Percentiles rank a stretch among this genome's conserved stretches.
These are phyloP conservation scores for Amylostereum areolatum DNA, from an alignment of 1,284 basidiomycete genomes.

Conservation along the genomic window DNA sequence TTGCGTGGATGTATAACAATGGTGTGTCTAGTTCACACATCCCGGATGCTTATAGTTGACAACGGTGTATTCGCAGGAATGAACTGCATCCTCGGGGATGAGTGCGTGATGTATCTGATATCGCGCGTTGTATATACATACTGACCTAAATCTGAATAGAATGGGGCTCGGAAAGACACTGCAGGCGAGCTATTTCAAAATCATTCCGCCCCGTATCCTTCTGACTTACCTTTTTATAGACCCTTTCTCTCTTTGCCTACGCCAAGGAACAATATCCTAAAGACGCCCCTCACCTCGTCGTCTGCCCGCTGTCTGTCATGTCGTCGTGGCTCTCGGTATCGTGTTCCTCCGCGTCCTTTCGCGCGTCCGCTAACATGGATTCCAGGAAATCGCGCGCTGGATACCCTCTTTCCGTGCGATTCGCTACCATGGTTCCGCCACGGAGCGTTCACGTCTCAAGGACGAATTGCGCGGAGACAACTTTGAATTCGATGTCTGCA, in stretches of 20 bases:
- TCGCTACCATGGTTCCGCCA: slow-evolving; percentile 43
- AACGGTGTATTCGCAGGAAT: slow-evolving; percentile 31
- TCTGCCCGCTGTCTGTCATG: slow-evolving; percentile 59
- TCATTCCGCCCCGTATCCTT: slow-evolving; percentile 3
- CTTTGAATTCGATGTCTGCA: slow-evolving; percentile 37
- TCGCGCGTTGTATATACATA: neutral
- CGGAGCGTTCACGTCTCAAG: slow-evolving; percentile 46
- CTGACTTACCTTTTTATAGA: slow-evolving; percentile 25
- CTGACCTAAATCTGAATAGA: slow-evolving; percentile 24
- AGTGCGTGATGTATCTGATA: slow-evolving; percentile 28
- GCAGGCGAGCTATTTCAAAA: slow-evolving; percentile 29
- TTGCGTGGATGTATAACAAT: slow-evolving; percentile 51
- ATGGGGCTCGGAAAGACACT: slow-evolving; percentile 65
- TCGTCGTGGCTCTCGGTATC: slow-evolving; percentile 48
- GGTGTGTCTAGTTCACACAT: slow-evolving; percentile 23
- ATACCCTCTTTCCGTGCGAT: slow-evolving; percentile 40
- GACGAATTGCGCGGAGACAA: slow-evolving; percentile 23
- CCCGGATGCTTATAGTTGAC: slow-evolving; percentile 3
- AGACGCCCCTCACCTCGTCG: slow-evolving; percentile 47
- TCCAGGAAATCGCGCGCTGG: slow-evolving; percentile 50
- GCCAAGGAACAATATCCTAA: slow-evolving; percentile 35
- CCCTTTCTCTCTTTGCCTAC: slow-evolving; percentile 53
- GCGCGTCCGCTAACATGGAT: neutral
- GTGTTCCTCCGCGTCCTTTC: slow-evolving; percentile 9
- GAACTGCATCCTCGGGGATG: slow-evolving; percentile 56